Percentiles rank a stretch among this genome's conserved stretches.
phyloP scores from a whole-genome alignment of 2,329 filamentous ascomycete species.

The Penicillium paneum region DNA sequence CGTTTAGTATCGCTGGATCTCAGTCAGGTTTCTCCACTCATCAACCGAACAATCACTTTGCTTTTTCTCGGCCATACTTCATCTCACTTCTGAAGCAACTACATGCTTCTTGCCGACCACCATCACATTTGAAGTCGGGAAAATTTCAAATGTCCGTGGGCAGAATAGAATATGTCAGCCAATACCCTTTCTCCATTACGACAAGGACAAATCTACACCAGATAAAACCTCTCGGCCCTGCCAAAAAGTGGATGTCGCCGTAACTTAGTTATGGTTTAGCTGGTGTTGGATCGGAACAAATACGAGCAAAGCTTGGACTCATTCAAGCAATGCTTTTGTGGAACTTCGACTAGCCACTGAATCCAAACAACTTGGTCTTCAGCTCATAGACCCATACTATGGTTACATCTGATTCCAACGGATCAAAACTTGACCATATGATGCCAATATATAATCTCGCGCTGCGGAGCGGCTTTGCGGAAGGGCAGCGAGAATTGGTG shows the following conservation, averaged over 20 bases:
- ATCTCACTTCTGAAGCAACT: no score
- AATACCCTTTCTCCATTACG: no score
- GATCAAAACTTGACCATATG: background rate
- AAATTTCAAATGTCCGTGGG: background rate
- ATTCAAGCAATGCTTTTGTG: background rate
- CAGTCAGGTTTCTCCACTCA: background rate
- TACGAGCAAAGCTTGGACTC: background rate
- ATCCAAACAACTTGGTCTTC: background rate
- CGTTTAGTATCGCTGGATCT: background rate
- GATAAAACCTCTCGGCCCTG: background rate
- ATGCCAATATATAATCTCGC: background rate
- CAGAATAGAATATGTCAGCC: background rate
- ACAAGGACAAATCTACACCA: background rate
- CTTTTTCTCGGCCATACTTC: background rate
- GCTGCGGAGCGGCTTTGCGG: background rate
- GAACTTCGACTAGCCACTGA: background rate
- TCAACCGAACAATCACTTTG: background rate
- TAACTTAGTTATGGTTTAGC: no score
- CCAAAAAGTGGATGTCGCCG: background rate
- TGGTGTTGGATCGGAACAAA: no score
- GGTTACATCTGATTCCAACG: background rate
- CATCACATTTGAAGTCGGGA: background rate
- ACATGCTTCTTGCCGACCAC: no score
- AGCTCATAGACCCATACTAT: background rate
- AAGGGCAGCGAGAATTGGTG: background rate